Percentiles rank a stretch among this genome's conserved stretches.
Conservation (phyloP, 257 asterid species). For the Plectranthus barbatus region DNA sequence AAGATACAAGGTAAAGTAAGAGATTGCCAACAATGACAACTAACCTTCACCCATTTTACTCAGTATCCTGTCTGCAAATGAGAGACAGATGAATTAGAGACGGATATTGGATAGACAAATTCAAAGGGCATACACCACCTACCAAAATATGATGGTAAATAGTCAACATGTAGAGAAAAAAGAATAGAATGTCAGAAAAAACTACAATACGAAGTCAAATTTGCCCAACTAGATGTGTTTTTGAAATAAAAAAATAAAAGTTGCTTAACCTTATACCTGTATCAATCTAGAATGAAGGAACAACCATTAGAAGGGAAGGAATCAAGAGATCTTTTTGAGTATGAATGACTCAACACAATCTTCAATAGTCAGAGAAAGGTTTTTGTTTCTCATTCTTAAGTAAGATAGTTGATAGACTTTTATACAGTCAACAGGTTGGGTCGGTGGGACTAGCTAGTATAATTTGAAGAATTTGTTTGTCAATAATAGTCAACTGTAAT, state of each 20-base stretch:
- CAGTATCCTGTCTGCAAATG: constrained; percentile 63
- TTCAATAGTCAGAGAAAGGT: neutral
- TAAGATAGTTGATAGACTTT: neutral
- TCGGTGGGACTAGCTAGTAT: neutral
- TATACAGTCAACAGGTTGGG: neutral
- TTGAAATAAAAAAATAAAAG: neutral
- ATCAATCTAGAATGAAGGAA: neutral
- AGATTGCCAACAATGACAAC: constrained; percentile 18
- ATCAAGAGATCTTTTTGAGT: neutral
- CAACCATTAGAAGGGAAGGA: neutral
- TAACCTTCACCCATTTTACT: constrained; percentile 90
- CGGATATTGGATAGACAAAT: neutral
- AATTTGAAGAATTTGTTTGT: neutral
- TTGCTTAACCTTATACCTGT: neutral
- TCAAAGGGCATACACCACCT: neutral
- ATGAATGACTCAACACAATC: neutral
- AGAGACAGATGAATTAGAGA: constrained; percentile 17
- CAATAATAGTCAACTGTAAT: neutral
- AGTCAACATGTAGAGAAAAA: neutral
- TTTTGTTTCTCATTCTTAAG: neutral
- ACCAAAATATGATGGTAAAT: neutral
- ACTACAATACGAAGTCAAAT: neutral
- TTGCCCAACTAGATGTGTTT: neutral
- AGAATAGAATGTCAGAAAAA: neutral
- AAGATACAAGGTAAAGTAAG: neutral